Conservation (phyloP, 1,284 basidiomycete genomes). For the Ustilago tritici region DNA sequence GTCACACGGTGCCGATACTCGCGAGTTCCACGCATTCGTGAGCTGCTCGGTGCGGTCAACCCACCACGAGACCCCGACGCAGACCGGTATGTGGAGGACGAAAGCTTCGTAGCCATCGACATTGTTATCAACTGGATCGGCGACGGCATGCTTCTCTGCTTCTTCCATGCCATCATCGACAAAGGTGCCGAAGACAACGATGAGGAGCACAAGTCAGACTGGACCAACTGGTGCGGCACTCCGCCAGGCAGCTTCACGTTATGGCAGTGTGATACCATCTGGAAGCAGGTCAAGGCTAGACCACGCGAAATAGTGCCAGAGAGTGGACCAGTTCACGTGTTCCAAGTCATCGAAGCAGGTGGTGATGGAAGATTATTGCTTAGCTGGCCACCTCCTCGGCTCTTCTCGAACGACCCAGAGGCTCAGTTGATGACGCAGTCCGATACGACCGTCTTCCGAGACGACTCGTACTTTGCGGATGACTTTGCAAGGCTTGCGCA, state of each 20-base stretch:
- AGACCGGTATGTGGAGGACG: conserved; percentile 79
- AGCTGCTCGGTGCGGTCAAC: conserved; percentile 70
- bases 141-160: conserved; percentile 89
- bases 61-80: conserved; percentile 73
- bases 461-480: conserved; percentile 79
- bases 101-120: conserved; percentile 87
- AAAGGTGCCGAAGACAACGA: conserved; percentile 82
- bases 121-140: conserved; percentile 95
- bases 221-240: conserved; percentile 96
- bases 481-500: conserved; percentile 86
- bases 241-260: conserved; percentile 70
- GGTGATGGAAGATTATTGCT: conserved; percentile 77
- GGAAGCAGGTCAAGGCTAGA: conserved; percentile 38
- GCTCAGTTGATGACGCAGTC: conserved; percentile 21
- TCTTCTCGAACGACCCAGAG: conserved; percentile 31
- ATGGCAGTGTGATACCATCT: conserved; percentile 60
- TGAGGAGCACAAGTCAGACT: conserved; percentile 79
- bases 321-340: conserved; percentile 74
- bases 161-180: conserved; percentile 87
- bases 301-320: conserved; percentile 18
- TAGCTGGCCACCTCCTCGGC: conserved; percentile 81
- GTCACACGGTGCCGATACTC: conserved; percentile 81
- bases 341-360: conserved; percentile 79
- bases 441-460: conserved; percentile 53
- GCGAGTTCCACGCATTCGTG: conserved; percentile 71